Evolutionary conservation across 768 basidiomycete species (phyloP), one percentile per base, ranked within the genome.

Genomic region (Gelatoporia subvermispora): DNA sequence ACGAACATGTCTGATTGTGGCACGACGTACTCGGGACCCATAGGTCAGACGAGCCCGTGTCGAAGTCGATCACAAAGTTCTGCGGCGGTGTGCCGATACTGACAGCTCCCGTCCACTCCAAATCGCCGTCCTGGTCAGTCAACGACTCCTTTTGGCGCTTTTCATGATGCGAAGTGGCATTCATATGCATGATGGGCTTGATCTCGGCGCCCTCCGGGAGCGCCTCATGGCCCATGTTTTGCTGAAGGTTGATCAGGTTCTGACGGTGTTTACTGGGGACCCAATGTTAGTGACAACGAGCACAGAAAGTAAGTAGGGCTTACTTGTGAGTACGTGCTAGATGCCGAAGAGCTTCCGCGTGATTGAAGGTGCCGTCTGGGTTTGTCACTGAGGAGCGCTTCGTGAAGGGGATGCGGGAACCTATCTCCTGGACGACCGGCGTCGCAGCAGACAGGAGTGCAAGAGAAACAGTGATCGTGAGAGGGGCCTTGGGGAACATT

Each of bases 81-180:
- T 65, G 60, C 2, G 51, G 53, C n/a, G 78, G 78, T 13, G 71
- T 76, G 10, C 78, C 78, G 16, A 78, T 70, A 16, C 56, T 56
- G 35, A 78, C 72, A 9, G 61, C 47, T 18, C 74, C 76, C 28
- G 68, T 67, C 77, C 77, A 78, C 25, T 71, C 67, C 49, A 43
- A 24, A 37, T 48, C 51, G 28, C 40, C 24, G 10, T 68, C 55
- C 49, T 69, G 61, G 53, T 68, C 67, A 8, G 64, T 69, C n/a
- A 71, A 54, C 2, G 58, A 11, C 55, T 68, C 68, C 13, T 47
- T 52, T 55, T 70, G 68, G 22, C 69, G 62, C 55, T 61, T 64
- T 5, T 16, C 15, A 16, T 18, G 42, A 3, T 10, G 13, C 7
- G 37, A 20, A 38, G 37, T 44, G 47, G 55, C 41, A 43, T 35